These are phyloP conservation scores for Hysterangium stoloniferum DNA, from an alignment of 768 basidiomycete species.

Conservation along the genomic window DNA sequence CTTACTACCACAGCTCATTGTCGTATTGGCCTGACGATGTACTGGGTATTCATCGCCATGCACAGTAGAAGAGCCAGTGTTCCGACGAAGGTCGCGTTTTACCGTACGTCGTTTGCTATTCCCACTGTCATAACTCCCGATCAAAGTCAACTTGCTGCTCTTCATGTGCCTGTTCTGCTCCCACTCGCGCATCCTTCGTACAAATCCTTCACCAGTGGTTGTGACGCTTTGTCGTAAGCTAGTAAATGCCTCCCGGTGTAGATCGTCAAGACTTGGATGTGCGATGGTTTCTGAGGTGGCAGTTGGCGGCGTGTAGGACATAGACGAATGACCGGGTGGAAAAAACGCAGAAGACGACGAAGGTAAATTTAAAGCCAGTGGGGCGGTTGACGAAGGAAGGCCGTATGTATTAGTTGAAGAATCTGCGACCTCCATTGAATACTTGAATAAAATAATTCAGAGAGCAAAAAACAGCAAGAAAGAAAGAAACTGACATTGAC, in stretches of 20 bases:
- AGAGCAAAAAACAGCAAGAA: neutral
- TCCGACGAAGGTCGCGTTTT: slow-evolving; percentile 39
- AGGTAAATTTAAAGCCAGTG: neutral
- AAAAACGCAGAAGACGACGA: slow-evolving; percentile 1
- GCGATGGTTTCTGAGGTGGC: no score
- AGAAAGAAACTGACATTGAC: neutral
- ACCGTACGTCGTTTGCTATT: no score
- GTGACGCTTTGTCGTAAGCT: slow-evolving; percentile 56
- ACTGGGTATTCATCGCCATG: slow-evolving; percentile 25
- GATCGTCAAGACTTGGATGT: slow-evolving; percentile 27
- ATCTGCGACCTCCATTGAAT: neutral
- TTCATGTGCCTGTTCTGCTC: slow-evolving; percentile 29
- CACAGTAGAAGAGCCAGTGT: slow-evolving; percentile 29
- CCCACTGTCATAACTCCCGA: neutral
- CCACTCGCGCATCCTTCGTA: slow-evolving; percentile 67
- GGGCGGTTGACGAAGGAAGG: slow-evolving; percentile 1
- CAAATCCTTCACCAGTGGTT: slow-evolving; percentile 58
- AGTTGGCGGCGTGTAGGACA: neutral
- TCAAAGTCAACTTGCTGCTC: neutral
- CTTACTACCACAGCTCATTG: slow-evolving; percentile 26
- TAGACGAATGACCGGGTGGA: neutral
- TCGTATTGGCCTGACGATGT: slow-evolving; percentile 34
- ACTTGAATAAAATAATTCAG: neutral
- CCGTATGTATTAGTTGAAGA: no score
- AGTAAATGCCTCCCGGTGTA: slow-evolving; percentile 57